These are phyloP conservation scores for Bolboschoenoplectus hybrid DNA, from an alignment of 202 grass and related monocot species.

Conservation along the genomic window DNA sequence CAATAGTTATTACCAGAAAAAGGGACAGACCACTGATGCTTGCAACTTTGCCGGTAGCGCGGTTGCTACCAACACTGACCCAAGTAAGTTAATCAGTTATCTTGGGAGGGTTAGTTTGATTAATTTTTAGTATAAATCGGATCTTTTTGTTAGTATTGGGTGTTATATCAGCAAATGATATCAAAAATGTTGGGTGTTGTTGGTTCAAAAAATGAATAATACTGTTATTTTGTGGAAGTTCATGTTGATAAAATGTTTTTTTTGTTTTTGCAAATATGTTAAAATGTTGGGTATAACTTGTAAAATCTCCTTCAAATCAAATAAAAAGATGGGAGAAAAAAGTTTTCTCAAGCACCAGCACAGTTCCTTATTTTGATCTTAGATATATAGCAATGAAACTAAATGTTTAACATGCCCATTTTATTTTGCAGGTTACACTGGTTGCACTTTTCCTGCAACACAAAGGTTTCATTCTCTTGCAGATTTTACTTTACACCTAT, in stretches of 20 bases:
- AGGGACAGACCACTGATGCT: slow-evolving; percentile 53
- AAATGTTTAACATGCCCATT: slow-evolving; percentile 2
- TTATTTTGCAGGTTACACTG: slow-evolving; percentile 62
- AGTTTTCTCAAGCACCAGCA: not conserved
- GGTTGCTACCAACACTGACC: slow-evolving; percentile 44
- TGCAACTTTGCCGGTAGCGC: slow-evolving; percentile 68
- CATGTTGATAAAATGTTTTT: not conserved
- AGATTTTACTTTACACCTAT: slow-evolving; percentile 27
- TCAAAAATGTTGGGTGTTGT: not conserved
- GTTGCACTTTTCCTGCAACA: slow-evolving; percentile 64
- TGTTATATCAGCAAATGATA: not conserved
- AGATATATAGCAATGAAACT: not conserved
- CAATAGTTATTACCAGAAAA: slow-evolving; percentile 89
- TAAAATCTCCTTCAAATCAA: not conserved
- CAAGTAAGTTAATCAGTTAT: slow-evolving; percentile 45
- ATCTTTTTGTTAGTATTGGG: not conserved
- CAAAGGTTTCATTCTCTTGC: slow-evolving; percentile 51
- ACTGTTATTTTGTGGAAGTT: not conserved
- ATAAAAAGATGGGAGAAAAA: not conserved
- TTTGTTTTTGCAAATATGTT: not conserved
- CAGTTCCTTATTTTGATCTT: not conserved
- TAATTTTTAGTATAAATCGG: not conserved
- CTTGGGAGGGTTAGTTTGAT: slow-evolving; percentile 9
- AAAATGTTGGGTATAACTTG: slow-evolving; percentile 20
- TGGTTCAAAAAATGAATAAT: not conserved